Percentiles rank a stretch among this genome's conserved stretches.
Evolutionary conservation across 352 stramenopile species (phyloP).

Genomic region (Phytophthora kernoviae): DNA sequence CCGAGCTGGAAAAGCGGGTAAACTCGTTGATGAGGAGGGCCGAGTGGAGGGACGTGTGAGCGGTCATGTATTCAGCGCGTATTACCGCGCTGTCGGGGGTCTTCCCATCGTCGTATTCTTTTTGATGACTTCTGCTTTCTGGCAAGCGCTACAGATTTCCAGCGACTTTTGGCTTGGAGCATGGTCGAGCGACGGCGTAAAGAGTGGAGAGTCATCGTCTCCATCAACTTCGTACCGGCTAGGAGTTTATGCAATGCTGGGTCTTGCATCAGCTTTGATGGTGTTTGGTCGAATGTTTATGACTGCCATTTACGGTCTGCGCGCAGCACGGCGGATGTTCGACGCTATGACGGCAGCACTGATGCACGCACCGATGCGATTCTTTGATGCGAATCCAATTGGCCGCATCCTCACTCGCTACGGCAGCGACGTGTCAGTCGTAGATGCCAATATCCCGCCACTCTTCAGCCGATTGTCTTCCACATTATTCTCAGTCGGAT

Average conservation of each 20-base stretch:
- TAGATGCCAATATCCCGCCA: constrained; percentile 83
- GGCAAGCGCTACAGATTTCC: constrained; percentile 77
- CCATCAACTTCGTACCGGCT: constrained; percentile 37
- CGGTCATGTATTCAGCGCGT: constrained; percentile 42
- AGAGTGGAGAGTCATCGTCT: constrained; percentile 1
- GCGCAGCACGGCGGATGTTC: constrained; percentile 73
- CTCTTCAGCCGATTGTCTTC: constrained; percentile 55
- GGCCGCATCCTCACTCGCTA: constrained; percentile 93
- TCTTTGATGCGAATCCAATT: constrained; percentile 93
- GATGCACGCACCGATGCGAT: constrained; percentile 87
- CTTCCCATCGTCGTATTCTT: constrained; percentile 40
- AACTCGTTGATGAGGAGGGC: constrained; percentile 37
- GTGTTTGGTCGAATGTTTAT: constrained; percentile 51
- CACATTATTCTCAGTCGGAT: constrained; percentile 77
- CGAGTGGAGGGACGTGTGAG: constrained; percentile 34
- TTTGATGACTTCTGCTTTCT: constrained; percentile 63
- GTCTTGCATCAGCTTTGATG: constrained; percentile 42
- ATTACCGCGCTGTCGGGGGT: constrained; percentile 48
- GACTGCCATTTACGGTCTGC: constrained; percentile 46
- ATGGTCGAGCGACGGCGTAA: constrained; percentile 77
- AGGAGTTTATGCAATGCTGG: constrained; percentile 45
- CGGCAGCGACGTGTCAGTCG: constrained; percentile 87
- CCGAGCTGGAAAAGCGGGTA: constrained; percentile 22
- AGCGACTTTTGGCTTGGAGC: constrained; percentile 91
- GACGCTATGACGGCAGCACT: constrained; percentile 88